These are phyloP conservation scores for Cylindrodendrum hubeiense DNA, from an alignment of 2,329 filamentous ascomycete genomes.

Conservation along the genomic window DNA sequence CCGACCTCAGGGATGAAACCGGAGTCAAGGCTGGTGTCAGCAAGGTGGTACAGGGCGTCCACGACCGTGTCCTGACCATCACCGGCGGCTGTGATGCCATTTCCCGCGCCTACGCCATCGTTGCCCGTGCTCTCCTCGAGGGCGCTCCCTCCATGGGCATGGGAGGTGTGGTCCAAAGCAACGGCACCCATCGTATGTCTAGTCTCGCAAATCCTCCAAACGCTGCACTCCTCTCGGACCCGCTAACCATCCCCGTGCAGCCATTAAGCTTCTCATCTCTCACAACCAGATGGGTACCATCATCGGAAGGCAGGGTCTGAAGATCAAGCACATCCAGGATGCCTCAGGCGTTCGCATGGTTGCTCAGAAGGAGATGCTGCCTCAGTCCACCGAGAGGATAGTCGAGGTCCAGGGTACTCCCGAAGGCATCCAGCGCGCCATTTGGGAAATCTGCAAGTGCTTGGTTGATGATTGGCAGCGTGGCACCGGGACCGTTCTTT, in stretches of 20 bases:
- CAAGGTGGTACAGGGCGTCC: conserved; percentile 98
- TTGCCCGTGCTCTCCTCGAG: conserved; percentile 91
- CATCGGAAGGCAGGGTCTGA: conserved; percentile 94
- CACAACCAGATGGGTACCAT: conserved; percentile 99
- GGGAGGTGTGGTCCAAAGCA: conserved; percentile 88
- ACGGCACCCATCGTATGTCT: conserved; percentile 88
- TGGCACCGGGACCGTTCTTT: conserved; percentile 95
- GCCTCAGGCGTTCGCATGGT: conserved; percentile 98
- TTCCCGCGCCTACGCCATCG: conserved; percentile 91
- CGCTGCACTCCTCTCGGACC: background rate
- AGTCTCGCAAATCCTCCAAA: background rate
- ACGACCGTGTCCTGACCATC: conserved; percentile 96
- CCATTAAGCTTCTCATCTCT: conserved; percentile 97
- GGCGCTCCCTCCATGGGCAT: conserved; percentile 96
- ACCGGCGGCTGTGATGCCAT: conserved; percentile 91
- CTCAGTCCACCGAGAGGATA: conserved; percentile 97
- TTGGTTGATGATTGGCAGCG: conserved; percentile 98
- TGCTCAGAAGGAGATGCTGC: conserved; percentile 99
- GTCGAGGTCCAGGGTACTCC: conserved; percentile 97
- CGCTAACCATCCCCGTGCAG: conserved; percentile 60
- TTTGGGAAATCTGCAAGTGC: conserved; percentile 99
- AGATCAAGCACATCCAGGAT: conserved; percentile 99
- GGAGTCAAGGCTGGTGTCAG: conserved; percentile 98
- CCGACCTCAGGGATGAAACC: conserved; percentile 95
- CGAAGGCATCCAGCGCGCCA: conserved; percentile 93